Evolutionary conservation across 495 filamentous ascomycete genomes (phyloP), one percentile per base, ranked within the genome.

Genomic region (Stereocaulon alpinum): DNA sequence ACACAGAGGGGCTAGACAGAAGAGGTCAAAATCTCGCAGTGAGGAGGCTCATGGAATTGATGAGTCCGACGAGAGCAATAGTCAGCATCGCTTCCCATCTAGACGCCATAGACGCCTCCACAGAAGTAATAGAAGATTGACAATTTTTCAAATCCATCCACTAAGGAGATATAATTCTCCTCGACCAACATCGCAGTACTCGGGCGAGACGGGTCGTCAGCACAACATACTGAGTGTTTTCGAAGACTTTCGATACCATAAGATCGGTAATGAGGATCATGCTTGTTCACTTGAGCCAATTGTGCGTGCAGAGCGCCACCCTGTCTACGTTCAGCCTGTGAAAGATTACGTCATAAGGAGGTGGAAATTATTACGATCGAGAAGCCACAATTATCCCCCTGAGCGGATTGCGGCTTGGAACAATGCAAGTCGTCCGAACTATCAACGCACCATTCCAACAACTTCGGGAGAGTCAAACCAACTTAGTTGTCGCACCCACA

Each of bases 291-390:
- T 57, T 2, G 55, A 56, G 42, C 55, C 30, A 9, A 22, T 30
- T 10, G n/a, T 47, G 22, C 30, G 30, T 22, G 37, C 29, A 3
- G 55, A 47, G 6, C 17, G 20, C 10, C 32, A 17, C n/a, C 10
- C n/a, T 20, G 32, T 40, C 18, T 58, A 48, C 24, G 22, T 58
- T 49, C 43, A 49, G 30, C 43, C 55, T 49, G 22, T 40, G 30
- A 57, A 57, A 29, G n/a, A 58, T 6, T 30, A 50, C 18, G 7
- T 49, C 34, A 2, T 32, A 22, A 58, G 17, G 20, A 32, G 34
- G 41, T 58, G 30, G 15, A 40, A 44, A 41, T 5, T 29, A 32
- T 30, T 42, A 15, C 32, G 45, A 5, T 24, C 56, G 7, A 29
- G 44, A 40, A 29, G 20, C 17, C 44, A 20, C 45, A 47, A 42